Base-by-base conservation (phyloP, 2,329 filamentous ascomycete species). In the Lachnellula hyalina region DNA sequence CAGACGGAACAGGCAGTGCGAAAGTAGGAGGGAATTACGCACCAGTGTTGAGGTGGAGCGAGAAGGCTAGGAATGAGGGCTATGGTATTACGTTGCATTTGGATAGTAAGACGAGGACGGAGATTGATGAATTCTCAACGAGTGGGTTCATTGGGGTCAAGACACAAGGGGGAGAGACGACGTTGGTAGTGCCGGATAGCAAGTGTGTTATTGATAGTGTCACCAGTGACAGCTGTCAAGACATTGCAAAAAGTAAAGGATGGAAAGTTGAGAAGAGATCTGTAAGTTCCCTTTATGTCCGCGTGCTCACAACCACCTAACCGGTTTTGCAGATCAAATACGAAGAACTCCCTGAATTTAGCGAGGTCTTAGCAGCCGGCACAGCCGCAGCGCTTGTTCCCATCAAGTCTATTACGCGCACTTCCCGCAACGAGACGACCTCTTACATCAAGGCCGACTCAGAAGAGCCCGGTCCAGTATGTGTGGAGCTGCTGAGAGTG, bases 1-100 rank as follows among this genome's bases (percentile, higher is more conserved):
- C 94, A 1, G 84, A 91, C 65, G 93, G 93, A 0, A 95, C 89
- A 0, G 93, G 93, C 0, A 86, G 84, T 59, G 93, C 90, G n/a
- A 97, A 97, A 75, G 81, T 97, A 3, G 93, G 94, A 25, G 94
- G 93, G 14, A 97, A 97, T 75, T 97, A 97, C 69, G 93, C 92
- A 9, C 93, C 93, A 2, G 93, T 97, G 5, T 74, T 97, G 66
- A 80, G 88, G 53, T 91, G 90, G 80, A 95, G 89, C 68, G 91
- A 96, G 65, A 86, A 82, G 67, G 93, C 94, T 1, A 77, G 86
- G 55, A 75, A 77, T 17, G 82, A 90, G 56, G 93, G 93, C 34
- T 97, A 82, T 68, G 92, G 90, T n/a, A 97, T 97, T 67, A 97
- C 93, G 2, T 77, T 97, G 66, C 93, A 97, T 71, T 76, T 97